phyloP scores from a whole-genome alignment of 495 filamentous ascomycete genomes.

The Lasiosphaeris hirsuta region DNA sequence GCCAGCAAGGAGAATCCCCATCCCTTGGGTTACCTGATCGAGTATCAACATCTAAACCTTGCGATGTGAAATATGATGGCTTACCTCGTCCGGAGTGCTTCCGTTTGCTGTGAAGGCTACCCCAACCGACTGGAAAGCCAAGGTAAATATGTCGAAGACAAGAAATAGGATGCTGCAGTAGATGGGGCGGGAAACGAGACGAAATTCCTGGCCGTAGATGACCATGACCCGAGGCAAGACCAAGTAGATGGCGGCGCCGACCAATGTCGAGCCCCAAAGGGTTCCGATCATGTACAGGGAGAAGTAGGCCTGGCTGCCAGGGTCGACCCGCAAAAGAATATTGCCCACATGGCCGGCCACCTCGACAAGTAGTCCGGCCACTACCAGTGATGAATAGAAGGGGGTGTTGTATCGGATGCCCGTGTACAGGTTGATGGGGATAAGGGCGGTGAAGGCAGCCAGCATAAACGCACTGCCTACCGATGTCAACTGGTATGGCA shows the following conservation, averaged over 20 bases:
- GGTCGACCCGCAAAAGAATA: constrained; percentile 31
- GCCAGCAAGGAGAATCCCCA: constrained; percentile 32
- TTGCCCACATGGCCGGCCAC: constrained; percentile 40
- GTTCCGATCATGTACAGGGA: constrained; percentile 40
- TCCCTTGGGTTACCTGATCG: constrained; percentile 31
- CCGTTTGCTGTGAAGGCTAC: constrained; percentile 22
- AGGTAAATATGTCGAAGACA: constrained; percentile 27
- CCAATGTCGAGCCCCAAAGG: constrained; percentile 35
- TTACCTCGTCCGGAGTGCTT: constrained; percentile 18
- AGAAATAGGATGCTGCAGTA: constrained; percentile 32
- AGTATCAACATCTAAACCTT: constrained; percentile 13
- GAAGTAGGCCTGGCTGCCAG: constrained; percentile 26
- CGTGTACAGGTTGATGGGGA: constrained; percentile 33
- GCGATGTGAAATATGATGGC: background rate
- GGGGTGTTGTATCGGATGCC: constrained; percentile 37
- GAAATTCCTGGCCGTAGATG: constrained; percentile 38
- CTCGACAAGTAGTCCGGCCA: constrained; percentile 35
- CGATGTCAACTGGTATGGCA: constrained; percentile 27
- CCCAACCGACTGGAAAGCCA: constrained; percentile 38
- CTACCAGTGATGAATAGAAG: constrained; percentile 30
- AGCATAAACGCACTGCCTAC: constrained; percentile 37
- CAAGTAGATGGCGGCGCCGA: constrained; percentile 34
- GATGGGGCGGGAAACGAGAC: constrained; percentile 26
- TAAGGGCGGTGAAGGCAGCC: constrained; percentile 36
- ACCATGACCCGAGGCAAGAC: constrained; percentile 37